A percentile compares a stretch with the other conserved stretches of the same genome.
Conservation (phyloP, 2,329 filamentous ascomycete genomes). For the Aspergillus neoniger region DNA sequence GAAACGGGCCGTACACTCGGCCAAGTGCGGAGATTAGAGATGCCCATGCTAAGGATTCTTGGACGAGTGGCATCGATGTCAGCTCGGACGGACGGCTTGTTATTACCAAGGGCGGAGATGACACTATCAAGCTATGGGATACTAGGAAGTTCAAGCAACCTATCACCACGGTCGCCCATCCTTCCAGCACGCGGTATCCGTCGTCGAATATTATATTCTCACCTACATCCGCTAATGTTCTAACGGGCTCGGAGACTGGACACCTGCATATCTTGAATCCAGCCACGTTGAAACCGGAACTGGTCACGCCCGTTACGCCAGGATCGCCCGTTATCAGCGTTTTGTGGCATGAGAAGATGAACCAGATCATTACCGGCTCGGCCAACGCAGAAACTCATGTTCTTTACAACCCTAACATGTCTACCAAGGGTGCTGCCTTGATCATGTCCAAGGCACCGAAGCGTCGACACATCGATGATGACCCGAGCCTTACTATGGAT, state of each 20-base stretch:
- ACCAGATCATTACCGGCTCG: conserved; percentile 93
- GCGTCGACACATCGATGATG: conserved; percentile 92
- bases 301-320: conserved; percentile 85
- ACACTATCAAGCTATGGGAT: conserved; percentile 95
- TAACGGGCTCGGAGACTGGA: conserved; percentile 84
- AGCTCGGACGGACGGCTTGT: conserved; percentile 88
- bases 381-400: conserved; percentile 87
- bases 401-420: conserved; percentile 85
- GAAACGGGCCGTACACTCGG: conserved; percentile 80
- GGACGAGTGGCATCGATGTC: conserved; percentile 90
- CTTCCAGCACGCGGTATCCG: conserved; percentile 80
- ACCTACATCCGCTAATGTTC: conserved; percentile 77
- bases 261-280: conserved; percentile 92
- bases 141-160: conserved; percentile 92
- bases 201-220: conserved; percentile 89
- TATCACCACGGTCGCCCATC: conserved; percentile 74
- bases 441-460: conserved; percentile 94
- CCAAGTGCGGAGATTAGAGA: conserved; percentile 81
- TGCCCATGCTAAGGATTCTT: conserved; percentile 79
- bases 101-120: conserved; percentile 86
- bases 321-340: conserved; percentile 80
- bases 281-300: conserved; percentile 80
- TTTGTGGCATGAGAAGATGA: conserved; percentile 90
- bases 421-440: conserved; percentile 76
- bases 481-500: conserved; percentile 82